Percentiles rank a stretch among this genome's conserved stretches.
These are phyloP conservation scores for Aureoboletus auriporus DNA, from an alignment of 768 basidiomycete species.

Conservation along the genomic window DNA sequence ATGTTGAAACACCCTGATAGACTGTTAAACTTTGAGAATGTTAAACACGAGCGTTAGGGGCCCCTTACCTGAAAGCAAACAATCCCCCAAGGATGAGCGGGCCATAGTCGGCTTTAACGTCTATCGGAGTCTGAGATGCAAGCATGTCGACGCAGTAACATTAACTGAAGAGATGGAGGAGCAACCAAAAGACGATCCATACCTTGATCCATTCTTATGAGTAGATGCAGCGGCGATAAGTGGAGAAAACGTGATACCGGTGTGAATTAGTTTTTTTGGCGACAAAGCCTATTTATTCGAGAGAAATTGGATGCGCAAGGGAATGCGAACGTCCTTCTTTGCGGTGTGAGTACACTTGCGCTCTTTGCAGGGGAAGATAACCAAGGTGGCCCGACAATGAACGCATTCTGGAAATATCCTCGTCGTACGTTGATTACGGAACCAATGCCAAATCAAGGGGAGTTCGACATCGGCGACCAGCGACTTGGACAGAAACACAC, in stretches of 20 bases:
- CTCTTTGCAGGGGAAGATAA: too few species aligned
- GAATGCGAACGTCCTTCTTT: not conserved
- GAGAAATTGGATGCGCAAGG: not conserved
- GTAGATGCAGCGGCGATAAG: not conserved
- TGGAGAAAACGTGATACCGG: not conserved
- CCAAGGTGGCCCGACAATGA: too few species aligned
- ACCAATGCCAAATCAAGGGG: too few species aligned
- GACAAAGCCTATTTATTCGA: not conserved
- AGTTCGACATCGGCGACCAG: too few species aligned
- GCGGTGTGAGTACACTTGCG: too few species aligned
- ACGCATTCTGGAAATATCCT: too few species aligned
- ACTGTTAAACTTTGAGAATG: conserved; percentile 5
- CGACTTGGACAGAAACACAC: too few species aligned
- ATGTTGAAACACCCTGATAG: conserved; percentile 25
- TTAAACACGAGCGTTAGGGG: not conserved
- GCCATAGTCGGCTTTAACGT: conserved; percentile 13
- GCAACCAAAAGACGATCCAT: not conserved
- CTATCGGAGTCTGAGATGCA: not conserved
- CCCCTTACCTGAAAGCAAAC: conserved; percentile 17
- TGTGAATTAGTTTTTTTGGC: not conserved
- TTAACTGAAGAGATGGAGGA: not conserved
- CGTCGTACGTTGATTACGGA: too few species aligned
- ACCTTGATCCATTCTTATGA: conserved; percentile 4
- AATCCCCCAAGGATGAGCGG: conserved; percentile 20
- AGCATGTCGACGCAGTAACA: conserved; percentile 1